Percentiles rank a stretch among this genome's conserved stretches.
Conservation (phyloP, 2,329 filamentous ascomycete species). For the Diaporthe vaccinii region DNA sequence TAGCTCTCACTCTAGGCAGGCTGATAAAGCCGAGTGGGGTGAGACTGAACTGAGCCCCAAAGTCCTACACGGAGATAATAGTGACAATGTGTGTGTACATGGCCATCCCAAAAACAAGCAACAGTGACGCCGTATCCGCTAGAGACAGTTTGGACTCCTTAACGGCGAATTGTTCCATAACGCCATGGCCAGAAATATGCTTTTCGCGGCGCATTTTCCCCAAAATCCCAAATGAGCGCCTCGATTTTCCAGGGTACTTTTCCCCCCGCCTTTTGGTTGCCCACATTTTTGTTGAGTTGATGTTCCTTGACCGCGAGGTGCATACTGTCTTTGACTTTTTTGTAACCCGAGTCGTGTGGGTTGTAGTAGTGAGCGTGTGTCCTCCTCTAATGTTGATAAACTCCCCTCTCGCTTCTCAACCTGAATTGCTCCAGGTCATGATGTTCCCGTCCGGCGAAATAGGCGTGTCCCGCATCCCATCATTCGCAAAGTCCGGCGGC, state of each 20-base stretch:
- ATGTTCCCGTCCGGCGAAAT: background rate
- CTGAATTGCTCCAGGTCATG: background rate
- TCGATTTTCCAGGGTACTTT: background rate
- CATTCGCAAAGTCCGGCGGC: background rate
- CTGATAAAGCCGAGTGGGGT: slow-evolving; percentile 15
- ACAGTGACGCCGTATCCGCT: slow-evolving; percentile 10
- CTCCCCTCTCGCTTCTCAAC: background rate
- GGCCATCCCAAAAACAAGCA: background rate
- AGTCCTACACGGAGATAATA: slow-evolving; percentile 9
- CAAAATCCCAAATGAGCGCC: slow-evolving; percentile 15
- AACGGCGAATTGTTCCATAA: slow-evolving; percentile 16
- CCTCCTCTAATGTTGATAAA: background rate
- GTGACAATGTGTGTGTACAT: slow-evolving; percentile 11
- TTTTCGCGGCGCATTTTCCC: slow-evolving; percentile 3
- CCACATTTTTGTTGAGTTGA: slow-evolving; percentile 17
- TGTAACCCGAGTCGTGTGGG: slow-evolving; percentile 5
- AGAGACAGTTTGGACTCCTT: slow-evolving; percentile 20
- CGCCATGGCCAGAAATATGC: slow-evolving; percentile 23
- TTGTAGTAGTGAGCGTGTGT: slow-evolving; percentile 1
- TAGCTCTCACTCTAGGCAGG: slow-evolving; percentile 16
- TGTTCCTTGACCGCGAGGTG: slow-evolving; percentile 34
- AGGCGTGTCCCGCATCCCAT: slow-evolving; percentile 23
- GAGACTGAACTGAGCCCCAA: background rate
- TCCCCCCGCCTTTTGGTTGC: background rate
- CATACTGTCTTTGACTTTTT: slow-evolving; percentile 13